A percentile compares a stretch with the other conserved stretches of the same genome.
These are phyloP conservation scores for Boletus bicolor DNA, from an alignment of 768 basidiomycete species.

Conservation along the genomic window DNA sequence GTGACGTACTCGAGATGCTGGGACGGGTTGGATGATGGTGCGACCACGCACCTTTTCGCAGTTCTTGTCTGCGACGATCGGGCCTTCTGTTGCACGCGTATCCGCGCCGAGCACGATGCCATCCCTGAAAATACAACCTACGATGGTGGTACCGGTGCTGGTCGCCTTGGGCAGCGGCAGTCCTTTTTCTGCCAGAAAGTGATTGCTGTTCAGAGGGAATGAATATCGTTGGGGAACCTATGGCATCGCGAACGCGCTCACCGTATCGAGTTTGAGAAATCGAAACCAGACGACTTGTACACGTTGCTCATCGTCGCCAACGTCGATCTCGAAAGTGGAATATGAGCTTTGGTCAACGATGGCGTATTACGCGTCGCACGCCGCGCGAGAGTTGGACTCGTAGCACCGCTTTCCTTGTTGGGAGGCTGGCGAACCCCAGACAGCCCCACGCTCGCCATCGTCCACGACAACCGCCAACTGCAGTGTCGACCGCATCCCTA, in stretches of 20 bases:
- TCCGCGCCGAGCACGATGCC: conserved; percentile 96
- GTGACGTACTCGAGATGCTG: not conserved
- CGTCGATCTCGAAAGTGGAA: not conserved
- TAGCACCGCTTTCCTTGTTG: conserved; percentile 18
- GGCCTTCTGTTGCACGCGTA: conserved; percentile 91
- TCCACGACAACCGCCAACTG: conserved; percentile 7
- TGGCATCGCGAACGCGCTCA: conserved; percentile 28
- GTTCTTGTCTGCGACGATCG: conserved; percentile 98
- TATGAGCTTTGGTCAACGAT: not conserved
- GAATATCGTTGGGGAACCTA: not conserved
- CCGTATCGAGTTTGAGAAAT: conserved; percentile 77
- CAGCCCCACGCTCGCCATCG: not conserved
- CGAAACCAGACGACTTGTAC: conserved; percentile 59
- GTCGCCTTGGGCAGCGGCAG: conserved; percentile 78
- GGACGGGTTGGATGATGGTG: not conserved
- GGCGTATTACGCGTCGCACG: conserved; percentile 30
- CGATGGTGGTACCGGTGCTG: conserved; percentile 96
- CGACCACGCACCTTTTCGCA: conserved; percentile 84
- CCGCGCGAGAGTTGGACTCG: conserved; percentile 5
- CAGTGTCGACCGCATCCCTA: not conserved
- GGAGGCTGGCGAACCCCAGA: conserved; percentile 8
- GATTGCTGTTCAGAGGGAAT: conserved; percentile 48
- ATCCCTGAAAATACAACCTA: conserved; percentile 89
- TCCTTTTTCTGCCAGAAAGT: conserved; percentile 68
- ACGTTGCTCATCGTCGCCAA: conserved; percentile 41